A percentile compares a stretch with the other conserved stretches of the same genome.
These are phyloP conservation scores for Pseudonitzschia multiseries DNA, from an alignment of 108 stramenopile genomes.

Conservation along the genomic window DNA sequence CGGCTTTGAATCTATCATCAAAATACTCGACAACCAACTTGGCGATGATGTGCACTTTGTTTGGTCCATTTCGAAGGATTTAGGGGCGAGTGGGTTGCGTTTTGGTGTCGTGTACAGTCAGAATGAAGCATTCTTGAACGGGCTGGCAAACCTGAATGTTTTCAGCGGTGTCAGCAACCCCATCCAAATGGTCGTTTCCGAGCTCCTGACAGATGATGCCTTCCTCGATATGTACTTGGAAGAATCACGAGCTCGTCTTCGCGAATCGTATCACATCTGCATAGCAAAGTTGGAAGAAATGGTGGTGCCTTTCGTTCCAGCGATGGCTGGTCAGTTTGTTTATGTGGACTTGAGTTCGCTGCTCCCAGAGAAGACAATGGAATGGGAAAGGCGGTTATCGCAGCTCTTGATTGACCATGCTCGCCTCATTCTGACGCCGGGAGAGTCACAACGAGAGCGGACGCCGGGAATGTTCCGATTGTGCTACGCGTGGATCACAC, in stretches of 20 bases:
- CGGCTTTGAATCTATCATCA: constrained; percentile 66
- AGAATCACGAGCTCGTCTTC: constrained; percentile 49
- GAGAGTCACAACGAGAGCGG: constrained; percentile 63
- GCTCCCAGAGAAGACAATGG: constrained; percentile 63
- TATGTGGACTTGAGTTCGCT: constrained; percentile 86
- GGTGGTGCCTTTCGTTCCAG: constrained; percentile 76
- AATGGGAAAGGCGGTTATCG: constrained; percentile 69
- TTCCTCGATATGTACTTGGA: constrained; percentile 78
- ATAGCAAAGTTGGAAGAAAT: constrained; percentile 68
- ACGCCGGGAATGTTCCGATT: constrained; percentile 88
- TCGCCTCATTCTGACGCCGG: constrained; percentile 84
- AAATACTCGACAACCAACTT: constrained; percentile 65
- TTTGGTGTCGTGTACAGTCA: constrained; percentile 84
- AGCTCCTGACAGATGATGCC: constrained; percentile 74
- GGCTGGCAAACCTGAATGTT: constrained; percentile 68
- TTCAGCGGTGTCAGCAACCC: constrained; percentile 76
- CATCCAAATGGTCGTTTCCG: constrained; percentile 80
- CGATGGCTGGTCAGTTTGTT: constrained; percentile 84
- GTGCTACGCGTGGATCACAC: constrained; percentile 80
- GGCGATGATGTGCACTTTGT: constrained; percentile 83
- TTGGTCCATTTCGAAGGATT: constrained; percentile 93
- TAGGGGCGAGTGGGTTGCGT: constrained; percentile 86
- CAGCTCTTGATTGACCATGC: constrained; percentile 64
- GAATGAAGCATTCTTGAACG: constrained; percentile 50
- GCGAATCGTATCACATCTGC: constrained; percentile 60